Evolutionary conservation across 2,329 filamentous ascomycete genomes (phyloP), one percentile per base, ranked within the genome.

Genomic region (Fusarium circinatum): DNA sequence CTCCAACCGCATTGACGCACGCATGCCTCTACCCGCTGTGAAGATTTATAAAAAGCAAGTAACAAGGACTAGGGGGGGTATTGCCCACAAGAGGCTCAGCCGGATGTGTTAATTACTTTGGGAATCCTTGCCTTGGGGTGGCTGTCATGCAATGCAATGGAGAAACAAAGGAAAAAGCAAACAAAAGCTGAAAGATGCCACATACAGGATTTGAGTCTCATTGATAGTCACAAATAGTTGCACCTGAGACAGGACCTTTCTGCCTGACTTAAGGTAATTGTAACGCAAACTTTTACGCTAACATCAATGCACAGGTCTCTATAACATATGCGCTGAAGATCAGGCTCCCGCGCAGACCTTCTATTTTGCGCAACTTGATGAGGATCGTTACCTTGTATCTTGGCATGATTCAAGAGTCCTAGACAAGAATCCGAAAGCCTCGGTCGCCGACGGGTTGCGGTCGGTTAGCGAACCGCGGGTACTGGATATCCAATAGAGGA

Each of bases 371-470:
- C 56, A 36, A 49, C 17, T 56, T 49, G 45, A 30, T 52, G 51
- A 66, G 45, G 12, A 34, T 39, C 38, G n/a, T 20, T 28, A 26
- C 32, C 41, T 59, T 56, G 30, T 49, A 49, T 49, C 65, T 71
- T 68, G 68, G 68, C 68, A 62, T 38, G 70, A 55, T 67, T 47
- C 17, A 62, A 63, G 47, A 63, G 30, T 51, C n/a, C 22, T 39
- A 45, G 26, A 39, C 32, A 34, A 41, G 20, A 68, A 28, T 32
- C 32, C 24, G 11, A 45, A 41, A 55, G 6, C 36, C 71, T 73
- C 71, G 71, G 71, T 62, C 71, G 32, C 74, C 71, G 75, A 75
- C 69, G 71, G 72, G 66, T 72, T 71, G 58, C 75, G 73, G 73
- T 68, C 75, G 75, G 74, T 62, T 65, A 75, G 63, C 75, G 70